These are phyloP conservation scores for Fusarium drepaniforme DNA, from an alignment of 2,329 filamentous ascomycete species.

Conservation along the genomic window DNA sequence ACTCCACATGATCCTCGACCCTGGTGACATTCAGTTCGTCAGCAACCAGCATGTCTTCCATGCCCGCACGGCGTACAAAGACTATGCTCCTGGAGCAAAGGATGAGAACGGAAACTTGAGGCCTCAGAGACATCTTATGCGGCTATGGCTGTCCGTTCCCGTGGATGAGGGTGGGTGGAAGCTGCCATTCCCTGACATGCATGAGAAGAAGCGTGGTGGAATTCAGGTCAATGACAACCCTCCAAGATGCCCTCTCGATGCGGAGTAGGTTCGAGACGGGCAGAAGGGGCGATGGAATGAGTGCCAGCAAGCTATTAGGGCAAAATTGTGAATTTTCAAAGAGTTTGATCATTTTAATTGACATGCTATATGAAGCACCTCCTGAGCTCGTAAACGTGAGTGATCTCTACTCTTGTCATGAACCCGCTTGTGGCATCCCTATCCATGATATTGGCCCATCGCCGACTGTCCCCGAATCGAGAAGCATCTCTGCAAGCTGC, in stretches of 20 bases:
- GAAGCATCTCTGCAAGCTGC: constrained; percentile 20
- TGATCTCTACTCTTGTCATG: not conserved
- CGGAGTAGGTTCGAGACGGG: not conserved
- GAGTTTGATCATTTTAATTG: not conserved
- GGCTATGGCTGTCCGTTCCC: constrained; percentile 84
- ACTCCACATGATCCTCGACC: constrained; percentile 86
- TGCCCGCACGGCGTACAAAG: constrained; percentile 81
- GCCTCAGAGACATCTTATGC: constrained; percentile 82
- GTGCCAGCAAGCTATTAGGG: not conserved
- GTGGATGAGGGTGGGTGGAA: constrained; percentile 86
- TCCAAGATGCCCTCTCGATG: constrained; percentile 9
- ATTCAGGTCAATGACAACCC: constrained; percentile 22
- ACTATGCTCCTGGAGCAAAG: constrained; percentile 67
- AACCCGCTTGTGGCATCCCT: constrained; percentile 4
- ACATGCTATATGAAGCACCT: not conserved
- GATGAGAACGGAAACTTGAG: constrained; percentile 8
- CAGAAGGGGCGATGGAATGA: not conserved
- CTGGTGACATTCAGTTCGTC: constrained; percentile 88
- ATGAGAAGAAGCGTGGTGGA: constrained; percentile 85
- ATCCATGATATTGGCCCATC: constrained; percentile 17
- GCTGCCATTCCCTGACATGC: constrained; percentile 81
- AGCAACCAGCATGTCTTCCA: constrained; percentile 84
- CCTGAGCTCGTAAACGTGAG: too few relatives aligned
- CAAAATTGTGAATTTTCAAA: not conserved
- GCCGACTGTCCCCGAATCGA: constrained; percentile 7